phyloP scores from a whole-genome alignment of 148 eudicot species.

The Rhododendron ferrugineum region DNA sequence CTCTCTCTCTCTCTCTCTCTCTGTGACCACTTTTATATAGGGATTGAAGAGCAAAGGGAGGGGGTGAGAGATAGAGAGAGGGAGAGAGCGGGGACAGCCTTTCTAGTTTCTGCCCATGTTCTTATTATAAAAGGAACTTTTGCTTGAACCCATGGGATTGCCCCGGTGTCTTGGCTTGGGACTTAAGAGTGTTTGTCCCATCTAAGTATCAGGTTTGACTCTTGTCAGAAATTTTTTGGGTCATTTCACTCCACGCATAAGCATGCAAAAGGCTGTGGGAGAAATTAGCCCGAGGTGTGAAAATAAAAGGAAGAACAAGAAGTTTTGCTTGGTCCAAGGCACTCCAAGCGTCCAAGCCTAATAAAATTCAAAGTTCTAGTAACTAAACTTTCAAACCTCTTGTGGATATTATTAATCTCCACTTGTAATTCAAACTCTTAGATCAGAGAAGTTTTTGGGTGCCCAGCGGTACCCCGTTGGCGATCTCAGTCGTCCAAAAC shows the following conservation, averaged over 20 bases:
- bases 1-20: not conserved
- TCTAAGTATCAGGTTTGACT: too few relatives aligned
- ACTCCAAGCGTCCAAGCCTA: not conserved
- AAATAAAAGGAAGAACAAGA: too few relatives aligned
- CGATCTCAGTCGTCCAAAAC: too few relatives aligned
- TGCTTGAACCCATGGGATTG: not conserved
- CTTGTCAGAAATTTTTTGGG: not conserved
- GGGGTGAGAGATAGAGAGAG: not conserved
- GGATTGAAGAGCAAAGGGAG: not conserved
- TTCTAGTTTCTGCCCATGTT: not conserved
- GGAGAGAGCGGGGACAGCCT: not conserved
- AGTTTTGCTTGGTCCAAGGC: slow-evolving; percentile 3
- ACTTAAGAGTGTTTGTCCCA: too few relatives aligned
- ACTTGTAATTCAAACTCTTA: not conserved
- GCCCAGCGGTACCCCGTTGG: too few relatives aligned
- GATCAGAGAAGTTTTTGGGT: not conserved
- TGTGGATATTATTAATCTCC: not conserved
- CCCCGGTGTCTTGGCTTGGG: too few relatives aligned
- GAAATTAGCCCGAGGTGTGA: too few relatives aligned
- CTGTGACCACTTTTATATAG: not conserved
- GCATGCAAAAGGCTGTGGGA: not conserved
- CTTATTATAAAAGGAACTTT: not conserved
- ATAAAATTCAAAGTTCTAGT: not conserved
- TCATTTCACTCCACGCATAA: not conserved
- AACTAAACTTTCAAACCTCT: not conserved